Evolutionary conservation across 352 stramenopile genomes (phyloP), one percentile per base, ranked within the genome.

Genomic region (Thalassiosira delicatula): DNA sequence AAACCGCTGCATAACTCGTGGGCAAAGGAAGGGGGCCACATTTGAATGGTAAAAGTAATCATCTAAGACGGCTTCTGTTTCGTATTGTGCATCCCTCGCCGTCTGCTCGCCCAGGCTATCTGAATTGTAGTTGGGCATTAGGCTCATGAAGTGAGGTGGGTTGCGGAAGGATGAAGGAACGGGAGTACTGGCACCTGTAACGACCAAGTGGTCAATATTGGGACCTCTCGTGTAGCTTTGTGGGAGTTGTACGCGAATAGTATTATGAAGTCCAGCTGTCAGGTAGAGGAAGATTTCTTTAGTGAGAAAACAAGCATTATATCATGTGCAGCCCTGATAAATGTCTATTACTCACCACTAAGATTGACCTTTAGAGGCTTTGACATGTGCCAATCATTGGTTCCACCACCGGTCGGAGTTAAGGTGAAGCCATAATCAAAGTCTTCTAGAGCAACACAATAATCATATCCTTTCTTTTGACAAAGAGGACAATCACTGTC

Each of bases 1-100:
- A 40, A 93, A 89, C 59, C 87, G 63, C 81, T 94, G 88, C 49
- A 94, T 92, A 19, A 95, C 68, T 23, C 81, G 70, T 14, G 69
- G 29, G 30, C 75, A 29, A 30, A 95, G 46, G 70, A 94, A 94
- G 21, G 91, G 88, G 33, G 90, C 84, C n/a, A 79, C 87, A 49
- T 93, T 95, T n/a, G 82, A 62, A 76, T 94, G 90, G 57, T 88
- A 79, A 40, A 89, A 76, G 61, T 89, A 89, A 79, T 90, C 75
- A 67, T 90, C 79, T 32, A 94, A 65, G 2, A 73, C 83, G 29
- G 90, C 90, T 23, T 94, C 88, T 23, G 87, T 93, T 63, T 94
- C 90, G 59, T 86, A 85, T 0, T 74, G 25, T 27, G 86, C 86
- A 70, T 94, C 89, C n/a, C 83, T 49, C 25, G 33, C 56, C 51